Conservation (phyloP, 345 rosid genomes). For the Lumnitzera littorea region DNA sequence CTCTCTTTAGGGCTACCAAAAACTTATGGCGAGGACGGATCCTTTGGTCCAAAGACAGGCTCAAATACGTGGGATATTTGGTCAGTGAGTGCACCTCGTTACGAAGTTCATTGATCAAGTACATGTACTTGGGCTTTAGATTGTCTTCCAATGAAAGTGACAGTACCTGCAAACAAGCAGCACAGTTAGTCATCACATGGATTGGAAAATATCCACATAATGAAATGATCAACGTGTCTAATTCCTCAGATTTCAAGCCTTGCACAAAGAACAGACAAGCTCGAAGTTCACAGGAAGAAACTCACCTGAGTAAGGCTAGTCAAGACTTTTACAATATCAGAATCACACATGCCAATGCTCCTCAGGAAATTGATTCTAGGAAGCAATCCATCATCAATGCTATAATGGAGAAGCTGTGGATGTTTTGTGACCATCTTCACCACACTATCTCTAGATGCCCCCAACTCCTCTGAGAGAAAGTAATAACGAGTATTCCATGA, state of each 20-base stretch:
- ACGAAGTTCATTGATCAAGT: slow-evolving; percentile 74
- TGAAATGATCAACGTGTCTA: too few species aligned
- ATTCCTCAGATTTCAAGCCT: too few species aligned
- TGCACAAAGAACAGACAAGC: not conserved
- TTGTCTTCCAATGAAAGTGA: slow-evolving; percentile 90
- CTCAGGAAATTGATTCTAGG: slow-evolving; percentile 91
- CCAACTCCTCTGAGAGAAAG: slow-evolving; percentile 84
- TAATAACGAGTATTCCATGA: slow-evolving; percentile 88
- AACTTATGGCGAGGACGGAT: slow-evolving; percentile 89
- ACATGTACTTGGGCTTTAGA: slow-evolving; percentile 84
- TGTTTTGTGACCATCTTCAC: slow-evolving; percentile 94
- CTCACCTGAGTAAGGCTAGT: slow-evolving; percentile 92
- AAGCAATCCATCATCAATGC: slow-evolving; percentile 81
- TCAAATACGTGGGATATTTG: slow-evolving; percentile 77
- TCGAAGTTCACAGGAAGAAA: slow-evolving; percentile 2
- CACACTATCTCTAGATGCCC: slow-evolving; percentile 81
- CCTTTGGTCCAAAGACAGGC: slow-evolving; percentile 88
- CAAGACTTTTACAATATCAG: slow-evolving; percentile 89
- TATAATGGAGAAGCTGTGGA: slow-evolving; percentile 93
- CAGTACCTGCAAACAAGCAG: slow-evolving; percentile 49
- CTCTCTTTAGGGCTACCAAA: slow-evolving; percentile 86
- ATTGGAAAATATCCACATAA: not conserved
- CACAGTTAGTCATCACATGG: slow-evolving; percentile 5
- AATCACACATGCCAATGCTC: slow-evolving; percentile 75
- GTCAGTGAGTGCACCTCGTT: slow-evolving; percentile 77